A percentile compares a stretch with the other conserved stretches of the same genome.
Conservation (phyloP, 345 rosid genomes). For the Syzygium aromaticum region DNA sequence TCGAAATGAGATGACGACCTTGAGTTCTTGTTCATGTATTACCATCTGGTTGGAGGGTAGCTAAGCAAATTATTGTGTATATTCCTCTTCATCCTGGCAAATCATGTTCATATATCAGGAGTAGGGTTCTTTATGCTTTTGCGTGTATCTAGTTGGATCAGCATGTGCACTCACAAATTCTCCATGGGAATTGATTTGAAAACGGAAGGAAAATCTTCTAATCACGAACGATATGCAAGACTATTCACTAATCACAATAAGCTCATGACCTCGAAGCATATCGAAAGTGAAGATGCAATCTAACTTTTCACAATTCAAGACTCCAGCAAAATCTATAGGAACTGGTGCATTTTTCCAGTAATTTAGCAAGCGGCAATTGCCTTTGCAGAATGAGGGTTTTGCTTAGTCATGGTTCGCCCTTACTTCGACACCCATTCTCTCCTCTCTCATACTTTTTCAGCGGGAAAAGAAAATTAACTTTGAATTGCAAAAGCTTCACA, state of each 20-base stretch:
- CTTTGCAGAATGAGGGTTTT: not conserved
- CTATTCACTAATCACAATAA: not conserved
- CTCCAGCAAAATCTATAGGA: not conserved
- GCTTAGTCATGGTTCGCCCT: not conserved
- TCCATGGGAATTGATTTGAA: not conserved
- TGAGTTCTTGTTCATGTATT: not conserved
- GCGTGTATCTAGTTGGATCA: not conserved
- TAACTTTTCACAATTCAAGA: not conserved
- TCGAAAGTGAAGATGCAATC: not conserved
- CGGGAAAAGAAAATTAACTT: not conserved
- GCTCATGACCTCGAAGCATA: not conserved
- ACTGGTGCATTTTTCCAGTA: not conserved
- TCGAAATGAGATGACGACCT: not conserved
- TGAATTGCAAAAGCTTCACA: not conserved
- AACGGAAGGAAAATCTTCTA: not conserved
- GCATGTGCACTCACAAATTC: not conserved
- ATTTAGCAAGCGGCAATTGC: not conserved
- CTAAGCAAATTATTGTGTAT: not conserved
- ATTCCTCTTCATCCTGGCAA: not conserved
- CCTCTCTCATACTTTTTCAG: not conserved
- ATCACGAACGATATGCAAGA: not conserved
- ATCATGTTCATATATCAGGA: not conserved
- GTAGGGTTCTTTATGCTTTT: not conserved
- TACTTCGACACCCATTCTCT: not conserved
- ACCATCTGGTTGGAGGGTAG: not conserved